phyloP scores from a whole-genome alignment of 2,329 filamentous ascomycete genomes.

The Sporothrix dimorphospora region DNA sequence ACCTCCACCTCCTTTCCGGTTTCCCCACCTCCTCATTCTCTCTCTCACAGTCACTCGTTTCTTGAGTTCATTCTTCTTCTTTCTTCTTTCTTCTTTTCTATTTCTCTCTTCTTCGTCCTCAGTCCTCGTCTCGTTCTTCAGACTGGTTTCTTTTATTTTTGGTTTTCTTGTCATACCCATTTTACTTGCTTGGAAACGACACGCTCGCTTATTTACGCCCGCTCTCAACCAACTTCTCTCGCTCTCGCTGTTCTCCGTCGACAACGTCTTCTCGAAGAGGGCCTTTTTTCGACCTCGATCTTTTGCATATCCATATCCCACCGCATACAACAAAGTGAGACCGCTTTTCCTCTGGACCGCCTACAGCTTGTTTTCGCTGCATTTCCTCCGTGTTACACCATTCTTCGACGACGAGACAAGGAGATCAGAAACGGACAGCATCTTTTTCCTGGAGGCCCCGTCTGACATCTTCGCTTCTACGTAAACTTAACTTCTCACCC shows the following conservation, averaged over 20 bases:
- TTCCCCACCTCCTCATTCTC: background rate
- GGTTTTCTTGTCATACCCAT: background rate
- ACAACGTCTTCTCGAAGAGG: background rate
- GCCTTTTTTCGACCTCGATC: background rate
- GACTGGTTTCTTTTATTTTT: background rate
- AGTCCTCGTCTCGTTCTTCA: background rate
- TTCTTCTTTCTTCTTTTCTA: background rate
- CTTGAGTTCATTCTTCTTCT: background rate
- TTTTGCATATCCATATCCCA: background rate
- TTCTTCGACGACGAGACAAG: background rate
- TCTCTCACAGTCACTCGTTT: slow-evolving; percentile 5
- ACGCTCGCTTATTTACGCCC: slow-evolving; percentile 17
- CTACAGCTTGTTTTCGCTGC: background rate
- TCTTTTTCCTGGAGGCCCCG: background rate
- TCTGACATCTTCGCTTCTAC: background rate
- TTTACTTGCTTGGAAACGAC: slow-evolving; percentile 7
- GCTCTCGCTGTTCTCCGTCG: background rate
- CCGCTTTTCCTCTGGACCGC: background rate
- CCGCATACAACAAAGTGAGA: background rate
- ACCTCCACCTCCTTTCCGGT: background rate
- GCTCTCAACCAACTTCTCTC: background rate
- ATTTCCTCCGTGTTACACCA: background rate
- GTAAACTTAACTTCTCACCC: background rate
- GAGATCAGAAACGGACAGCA: background rate
- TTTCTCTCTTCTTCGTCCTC: background rate